Evolutionary conservation across 805 yeast species (phyloP), one percentile per base, ranked within the genome.

Genomic region (Candida silvatica): DNA sequence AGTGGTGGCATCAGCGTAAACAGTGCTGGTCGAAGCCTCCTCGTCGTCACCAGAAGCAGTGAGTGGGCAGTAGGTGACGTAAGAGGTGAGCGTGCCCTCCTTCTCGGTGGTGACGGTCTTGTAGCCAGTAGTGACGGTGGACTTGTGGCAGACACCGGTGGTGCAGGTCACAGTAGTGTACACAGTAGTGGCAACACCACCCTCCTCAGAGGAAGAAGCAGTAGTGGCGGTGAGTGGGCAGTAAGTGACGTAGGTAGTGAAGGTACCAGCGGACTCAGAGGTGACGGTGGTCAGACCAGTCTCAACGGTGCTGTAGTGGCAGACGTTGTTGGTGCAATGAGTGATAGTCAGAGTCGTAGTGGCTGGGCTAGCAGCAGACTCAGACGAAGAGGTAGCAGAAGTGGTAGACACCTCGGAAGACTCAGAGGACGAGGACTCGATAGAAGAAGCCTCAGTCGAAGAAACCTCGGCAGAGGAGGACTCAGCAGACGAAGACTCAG

Each of bases 61-160:
- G 8, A 39, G 34, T 38, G 64, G 63, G 44, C 64, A 58, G 50
- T 52, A 58, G 20, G 69, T 61, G 36, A 68, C 59, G 52, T 49
- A 54, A 25, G 54, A 49, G 22, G 65, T 59, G 30, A 42, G 52
- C 12, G 44, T 47, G 7, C 59, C 67, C 31, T 53, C 42, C 17
- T 49, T 48, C 27, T 59, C 54, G 24, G 53, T 36, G 27, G 66
- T 57, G 34, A 7, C 15, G 31, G 28, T 20, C 11, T 37, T 29
- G 23, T 31, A 20, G 26, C 36, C 36, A n/a, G 37, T 34, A 26
- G 36, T 20, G 16, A 38, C 11, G 18, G 34, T 6, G 29, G 36
- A 14, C 6, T 16, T 17, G 29, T 12, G 12, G 27, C 34, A 35
- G 17, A 22, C 23, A 16, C 23, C 20, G 14, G 27, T 32, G n/a